Evolutionary conservation across 805 yeast species (phyloP).

Genomic region (Jamesozyma piceae): DNA sequence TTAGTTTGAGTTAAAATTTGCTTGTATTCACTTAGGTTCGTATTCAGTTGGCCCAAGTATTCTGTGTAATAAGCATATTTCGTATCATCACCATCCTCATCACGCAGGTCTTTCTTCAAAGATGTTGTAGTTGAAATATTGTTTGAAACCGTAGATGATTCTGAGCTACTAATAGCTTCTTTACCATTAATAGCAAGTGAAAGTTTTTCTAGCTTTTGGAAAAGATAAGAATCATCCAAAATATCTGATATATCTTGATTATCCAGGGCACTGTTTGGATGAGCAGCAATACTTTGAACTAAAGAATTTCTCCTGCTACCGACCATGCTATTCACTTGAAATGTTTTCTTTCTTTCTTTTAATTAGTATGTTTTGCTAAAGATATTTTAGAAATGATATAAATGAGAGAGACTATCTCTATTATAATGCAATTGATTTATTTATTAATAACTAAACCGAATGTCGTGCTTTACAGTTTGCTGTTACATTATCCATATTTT

Average conservation of each 20-base stretch:
- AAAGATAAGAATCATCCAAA: conserved; percentile 20
- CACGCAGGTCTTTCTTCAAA: background rate
- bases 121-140: background rate
- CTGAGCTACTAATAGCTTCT: background rate
- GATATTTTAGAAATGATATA: no score
- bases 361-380: no score
- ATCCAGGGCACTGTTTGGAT: conserved; percentile 18
- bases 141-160: background rate
- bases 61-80: conserved; percentile 12
- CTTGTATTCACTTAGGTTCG: conserved; percentile 34
- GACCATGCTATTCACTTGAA: conserved; percentile 8
- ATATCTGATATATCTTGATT: conserved; percentile 14
- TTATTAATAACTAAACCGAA: no score
- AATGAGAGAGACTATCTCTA: no score
- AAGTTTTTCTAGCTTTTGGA: conserved; percentile 16
- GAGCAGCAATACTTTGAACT: conserved; percentile 52
- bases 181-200: conserved; percentile 6
- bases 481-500: no score
- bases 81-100: background rate
- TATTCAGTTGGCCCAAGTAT: conserved; percentile 22
- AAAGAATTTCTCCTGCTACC: conserved; percentile 52
- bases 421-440: no score
- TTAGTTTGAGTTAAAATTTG: conserved; percentile 32
- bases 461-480: no score
- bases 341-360: no score